Base-by-base conservation (phyloP, 2,329 filamentous ascomycete species). In the Ascocoryne sarcoides region DNA sequence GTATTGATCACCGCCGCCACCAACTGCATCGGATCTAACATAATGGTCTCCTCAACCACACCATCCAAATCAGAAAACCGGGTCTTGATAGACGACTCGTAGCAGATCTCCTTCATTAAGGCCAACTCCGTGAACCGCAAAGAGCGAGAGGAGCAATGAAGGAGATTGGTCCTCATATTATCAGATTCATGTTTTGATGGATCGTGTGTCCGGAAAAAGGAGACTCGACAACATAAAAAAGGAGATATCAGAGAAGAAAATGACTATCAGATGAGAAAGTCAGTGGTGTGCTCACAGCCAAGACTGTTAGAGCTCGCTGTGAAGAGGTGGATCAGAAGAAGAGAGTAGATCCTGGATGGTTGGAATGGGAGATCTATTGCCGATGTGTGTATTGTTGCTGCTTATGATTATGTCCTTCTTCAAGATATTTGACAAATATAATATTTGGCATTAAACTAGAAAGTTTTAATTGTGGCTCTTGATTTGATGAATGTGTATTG, bases 11-110 rank as follows among this genome's bases (percentile, higher is more conserved):
- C 29, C 19, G 37, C 36, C n/a, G 31, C 36, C 40, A 35, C 40
- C 38, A 39, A 21, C 26, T 17, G 28, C 43, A 15, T 35, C 37
- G 33, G 26, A 32, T 16, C n/a, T n/a, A n/a, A n/a, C n/a, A n/a
- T n/a, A n/a, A n/a, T n/a, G n/a, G n/a, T n/a, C n/a, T n/a, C n/a
- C n/a, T n/a, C 32, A 32, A 48, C 44, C 14, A 43, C 50, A 26
- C 33, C 40, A 30, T 51, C 48, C 39, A 45, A 56, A 40, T 47
- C 50, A 45, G 49, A 54, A 29, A 48, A 51, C 32, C 55, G 54
- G 54, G 49, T 51, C 36, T 51, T 55, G 48, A 50, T 49, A 40
- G 54, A 55, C 52, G 54, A 56, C 52, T 56, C 39, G 54, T 51
- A 56, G 37, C 51, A 56, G 32, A 51, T 45, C 47, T 43, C 41